Conservation (phyloP, 106 monocot genomes). For the Allium cepa region DNA sequence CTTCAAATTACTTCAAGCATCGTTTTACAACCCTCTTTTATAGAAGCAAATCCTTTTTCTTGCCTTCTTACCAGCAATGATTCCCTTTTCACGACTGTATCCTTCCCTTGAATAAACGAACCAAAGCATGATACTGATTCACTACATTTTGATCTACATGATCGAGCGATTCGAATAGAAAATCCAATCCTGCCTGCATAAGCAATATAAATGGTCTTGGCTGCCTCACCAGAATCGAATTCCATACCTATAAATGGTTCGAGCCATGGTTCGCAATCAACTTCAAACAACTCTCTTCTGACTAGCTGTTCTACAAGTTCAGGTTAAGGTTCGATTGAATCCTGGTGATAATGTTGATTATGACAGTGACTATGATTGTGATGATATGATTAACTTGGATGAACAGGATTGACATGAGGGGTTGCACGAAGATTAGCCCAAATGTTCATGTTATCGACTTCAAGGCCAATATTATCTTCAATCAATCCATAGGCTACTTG, state of each 20-base stretch:
- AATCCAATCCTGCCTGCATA: constrained; percentile 64
- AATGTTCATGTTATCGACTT: constrained; percentile 62
- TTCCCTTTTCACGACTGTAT: constrained; percentile 49
- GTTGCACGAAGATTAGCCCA: constrained; percentile 52
- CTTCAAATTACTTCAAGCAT: constrained; percentile 73
- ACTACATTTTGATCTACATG: constrained; percentile 55
- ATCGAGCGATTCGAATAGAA: constrained; percentile 55
- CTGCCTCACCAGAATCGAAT: constrained; percentile 69
- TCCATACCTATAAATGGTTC: constrained; percentile 70
- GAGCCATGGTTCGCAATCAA: constrained; percentile 37
- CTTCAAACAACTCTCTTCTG: constrained; percentile 41
- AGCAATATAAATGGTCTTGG: constrained; percentile 72
- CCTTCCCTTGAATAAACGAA: constrained; percentile 75
- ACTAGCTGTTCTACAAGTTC: constrained; percentile 24
- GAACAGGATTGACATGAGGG: constrained; percentile 33
- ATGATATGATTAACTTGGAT: constrained; percentile 16
- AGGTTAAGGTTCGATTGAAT: constrained; percentile 12
- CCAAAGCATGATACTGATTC: constrained; percentile 72
- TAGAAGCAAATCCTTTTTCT: constrained; percentile 53
- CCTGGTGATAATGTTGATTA: constrained; percentile 15
- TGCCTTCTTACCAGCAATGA: constrained; percentile 55
- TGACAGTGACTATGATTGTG: background rate
- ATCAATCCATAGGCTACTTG: constrained; percentile 20
- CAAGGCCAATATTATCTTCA: constrained; percentile 38
- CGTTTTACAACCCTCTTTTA: constrained; percentile 68